Conservation (phyloP, 768 basidiomycete species). For the Boletus sp. region DNA sequence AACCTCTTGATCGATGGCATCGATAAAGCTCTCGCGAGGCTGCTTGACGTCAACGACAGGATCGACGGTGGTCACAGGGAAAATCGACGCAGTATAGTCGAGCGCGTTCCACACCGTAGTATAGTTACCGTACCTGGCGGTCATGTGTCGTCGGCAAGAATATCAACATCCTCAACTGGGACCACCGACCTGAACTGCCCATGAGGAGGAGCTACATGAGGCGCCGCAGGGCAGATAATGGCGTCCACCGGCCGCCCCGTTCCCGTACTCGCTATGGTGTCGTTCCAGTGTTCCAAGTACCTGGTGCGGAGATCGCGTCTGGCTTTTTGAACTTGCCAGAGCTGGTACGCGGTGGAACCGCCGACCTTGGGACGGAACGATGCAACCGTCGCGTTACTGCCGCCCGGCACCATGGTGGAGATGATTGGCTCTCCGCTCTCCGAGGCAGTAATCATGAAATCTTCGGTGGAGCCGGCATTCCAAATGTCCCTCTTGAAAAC, state of each 20-base stretch:
- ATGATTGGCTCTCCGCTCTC: conserved; percentile 56
- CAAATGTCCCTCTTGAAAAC: conserved; percentile 41
- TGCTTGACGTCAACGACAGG: conserved; percentile 48
- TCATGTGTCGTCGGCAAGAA: background rate
- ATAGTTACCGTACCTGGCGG: conserved; percentile 45
- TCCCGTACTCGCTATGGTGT: conserved; percentile 47
- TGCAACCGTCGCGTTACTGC: conserved; percentile 11
- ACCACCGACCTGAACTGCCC: conserved; percentile 49
- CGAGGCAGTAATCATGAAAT: conserved; percentile 39
- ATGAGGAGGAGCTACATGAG: conserved; percentile 62
- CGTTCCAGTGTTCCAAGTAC: conserved; percentile 64
- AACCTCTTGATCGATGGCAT: conserved; percentile 44
- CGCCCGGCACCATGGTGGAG: conserved; percentile 42
- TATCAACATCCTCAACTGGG: background rate
- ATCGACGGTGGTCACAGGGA: conserved; percentile 67
- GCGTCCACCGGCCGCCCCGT: conserved; percentile 78
- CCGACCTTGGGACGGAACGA: conserved; percentile 28
- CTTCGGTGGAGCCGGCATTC: conserved; percentile 47
- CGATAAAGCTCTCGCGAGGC: conserved; percentile 46
- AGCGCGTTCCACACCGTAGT: conserved; percentile 64
- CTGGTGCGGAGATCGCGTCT: conserved; percentile 46
- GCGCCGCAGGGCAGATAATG: conserved; percentile 63
- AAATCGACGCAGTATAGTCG: conserved; percentile 60
- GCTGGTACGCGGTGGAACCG: conserved; percentile 50
- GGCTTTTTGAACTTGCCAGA: conserved; percentile 65